Evolutionary conservation across 2,329 filamentous ascomycete species (phyloP).

Genomic region (Diplodia scrobiculata): DNA sequence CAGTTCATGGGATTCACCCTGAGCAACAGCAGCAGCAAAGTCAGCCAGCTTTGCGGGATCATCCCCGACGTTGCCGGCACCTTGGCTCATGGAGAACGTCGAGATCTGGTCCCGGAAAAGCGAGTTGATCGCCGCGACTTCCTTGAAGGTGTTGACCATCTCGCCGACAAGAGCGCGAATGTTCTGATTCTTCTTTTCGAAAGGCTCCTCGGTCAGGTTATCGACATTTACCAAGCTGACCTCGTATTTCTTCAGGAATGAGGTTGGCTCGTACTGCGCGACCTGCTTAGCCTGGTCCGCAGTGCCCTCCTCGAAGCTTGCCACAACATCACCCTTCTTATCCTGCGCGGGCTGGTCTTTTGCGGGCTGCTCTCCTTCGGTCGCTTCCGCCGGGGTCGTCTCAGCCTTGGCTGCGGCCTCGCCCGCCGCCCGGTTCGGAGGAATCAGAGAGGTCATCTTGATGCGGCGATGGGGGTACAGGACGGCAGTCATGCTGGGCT

Average conservation of each 20-base stretch:
- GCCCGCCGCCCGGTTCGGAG: slow-evolving; percentile 56
- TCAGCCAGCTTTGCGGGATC: slow-evolving; percentile 95
- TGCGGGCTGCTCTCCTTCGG: slow-evolving; percentile 47
- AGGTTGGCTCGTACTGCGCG: slow-evolving; percentile 72
- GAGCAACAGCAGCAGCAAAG: slow-evolving; percentile 93
- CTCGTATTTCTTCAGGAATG: slow-evolving; percentile 86
- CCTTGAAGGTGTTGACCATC: slow-evolving; percentile 98
- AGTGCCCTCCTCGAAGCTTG: slow-evolving; percentile 87
- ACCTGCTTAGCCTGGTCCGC: slow-evolving; percentile 59
- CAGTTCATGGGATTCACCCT: slow-evolving; percentile 82
- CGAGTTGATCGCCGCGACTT: slow-evolving; percentile 89
- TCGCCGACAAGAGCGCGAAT: slow-evolving; percentile 93
- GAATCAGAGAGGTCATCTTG: slow-evolving; percentile 79
- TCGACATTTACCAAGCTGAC: slow-evolving; percentile 96
- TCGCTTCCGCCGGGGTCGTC: slow-evolving; percentile 35
- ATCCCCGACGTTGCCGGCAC: slow-evolving; percentile 89
- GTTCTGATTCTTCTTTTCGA: slow-evolving; percentile 84
- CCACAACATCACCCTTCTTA: slow-evolving; percentile 90
- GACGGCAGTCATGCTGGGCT: slow-evolving; percentile 84
- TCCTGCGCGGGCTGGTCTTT: slow-evolving; percentile 61
- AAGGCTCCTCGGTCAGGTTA: slow-evolving; percentile 84
- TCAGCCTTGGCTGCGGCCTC: slow-evolving; percentile 56
- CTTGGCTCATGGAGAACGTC: slow-evolving; percentile 94
- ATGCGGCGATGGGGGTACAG: slow-evolving; percentile 95
- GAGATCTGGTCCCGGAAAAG: slow-evolving; percentile 97